phyloP scores from a whole-genome alignment of 1,284 basidiomycete species.

The Cutaneotrichosporon cyanovorans region DNA sequence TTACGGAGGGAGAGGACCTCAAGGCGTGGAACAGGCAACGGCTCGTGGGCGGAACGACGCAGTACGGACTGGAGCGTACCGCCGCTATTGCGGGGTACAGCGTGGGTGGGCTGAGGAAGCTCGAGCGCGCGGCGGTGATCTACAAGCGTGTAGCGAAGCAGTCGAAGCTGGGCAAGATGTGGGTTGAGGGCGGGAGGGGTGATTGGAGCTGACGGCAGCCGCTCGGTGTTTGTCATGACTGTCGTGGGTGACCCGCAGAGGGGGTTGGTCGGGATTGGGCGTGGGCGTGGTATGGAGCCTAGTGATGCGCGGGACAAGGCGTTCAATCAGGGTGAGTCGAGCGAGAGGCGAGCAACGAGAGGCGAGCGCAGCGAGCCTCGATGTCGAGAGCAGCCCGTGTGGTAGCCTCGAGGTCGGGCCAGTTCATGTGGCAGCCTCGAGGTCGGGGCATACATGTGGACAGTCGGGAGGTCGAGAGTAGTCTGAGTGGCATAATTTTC shows the following conservation, averaged over 20 bases:
- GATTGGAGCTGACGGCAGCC: constrained; percentile 2
- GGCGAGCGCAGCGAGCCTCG: too few relatives aligned
- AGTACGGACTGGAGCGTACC: constrained; percentile 16
- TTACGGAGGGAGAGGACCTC: constrained; percentile 18
- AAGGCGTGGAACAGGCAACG: constrained; percentile 16
- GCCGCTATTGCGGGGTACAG: too few relatives aligned
- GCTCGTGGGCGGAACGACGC: constrained; percentile 27
- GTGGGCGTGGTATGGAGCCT: constrained; percentile 63
- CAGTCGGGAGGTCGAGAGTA: too few relatives aligned
- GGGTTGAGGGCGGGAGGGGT: constrained; percentile 14
- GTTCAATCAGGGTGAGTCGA: constrained; percentile 53
- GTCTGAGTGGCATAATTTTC: too few relatives aligned
- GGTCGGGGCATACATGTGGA: too few relatives aligned
- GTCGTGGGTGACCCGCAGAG: constrained; percentile 78
- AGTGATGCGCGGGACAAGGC: constrained; percentile 59
- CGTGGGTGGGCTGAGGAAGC: constrained; percentile 10
- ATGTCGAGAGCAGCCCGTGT: too few relatives aligned
- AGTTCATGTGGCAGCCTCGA: too few relatives aligned
- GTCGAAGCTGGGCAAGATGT: constrained; percentile 47
- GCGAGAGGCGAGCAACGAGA: too few relatives aligned
- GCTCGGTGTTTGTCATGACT: constrained; percentile 48
- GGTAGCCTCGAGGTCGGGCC: too few relatives aligned
- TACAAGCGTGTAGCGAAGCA: constrained; percentile 36
- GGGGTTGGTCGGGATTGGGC: constrained; percentile 83
- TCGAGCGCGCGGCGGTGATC: constrained; percentile 24